Conservation (phyloP, 805 yeast species). For the Brettanomyces sp. region DNA sequence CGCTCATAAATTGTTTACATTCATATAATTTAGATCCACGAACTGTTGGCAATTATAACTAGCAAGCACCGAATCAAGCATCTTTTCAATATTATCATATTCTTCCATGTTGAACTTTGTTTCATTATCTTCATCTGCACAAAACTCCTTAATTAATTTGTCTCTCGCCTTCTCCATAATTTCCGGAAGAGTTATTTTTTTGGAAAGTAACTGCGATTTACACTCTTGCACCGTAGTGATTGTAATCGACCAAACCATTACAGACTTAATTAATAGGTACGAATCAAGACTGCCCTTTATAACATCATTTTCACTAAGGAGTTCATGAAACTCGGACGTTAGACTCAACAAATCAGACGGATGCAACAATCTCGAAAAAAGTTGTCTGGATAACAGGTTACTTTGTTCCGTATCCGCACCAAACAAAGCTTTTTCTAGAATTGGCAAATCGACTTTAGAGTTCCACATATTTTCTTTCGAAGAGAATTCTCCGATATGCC, state of each 20-base stretch:
- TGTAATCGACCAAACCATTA: neutral
- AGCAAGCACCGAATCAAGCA: neutral
- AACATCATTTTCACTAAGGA: neutral
- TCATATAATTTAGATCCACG: no score
- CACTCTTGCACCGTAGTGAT: neutral
- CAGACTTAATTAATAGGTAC: neutral
- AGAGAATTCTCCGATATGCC: neutral
- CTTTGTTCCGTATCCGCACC: neutral
- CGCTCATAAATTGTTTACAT: no score
- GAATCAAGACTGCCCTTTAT: conserved; percentile 1
- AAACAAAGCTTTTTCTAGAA: neutral
- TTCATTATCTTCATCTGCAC: neutral
- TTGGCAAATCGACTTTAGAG: neutral
- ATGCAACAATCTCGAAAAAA: no score
- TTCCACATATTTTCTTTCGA: no score
- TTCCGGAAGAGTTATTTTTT: neutral
- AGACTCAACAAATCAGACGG: no score
- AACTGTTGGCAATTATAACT: no score
- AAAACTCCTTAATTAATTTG: neutral
- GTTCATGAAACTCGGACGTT: neutral
- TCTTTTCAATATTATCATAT: neutral
- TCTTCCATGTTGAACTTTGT: neutral
- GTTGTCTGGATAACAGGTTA: no score
- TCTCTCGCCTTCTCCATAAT: neutral
- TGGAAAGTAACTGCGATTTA: neutral